Conservation (phyloP, 441 rosid species). For the Erysimum cheiri region DNA sequence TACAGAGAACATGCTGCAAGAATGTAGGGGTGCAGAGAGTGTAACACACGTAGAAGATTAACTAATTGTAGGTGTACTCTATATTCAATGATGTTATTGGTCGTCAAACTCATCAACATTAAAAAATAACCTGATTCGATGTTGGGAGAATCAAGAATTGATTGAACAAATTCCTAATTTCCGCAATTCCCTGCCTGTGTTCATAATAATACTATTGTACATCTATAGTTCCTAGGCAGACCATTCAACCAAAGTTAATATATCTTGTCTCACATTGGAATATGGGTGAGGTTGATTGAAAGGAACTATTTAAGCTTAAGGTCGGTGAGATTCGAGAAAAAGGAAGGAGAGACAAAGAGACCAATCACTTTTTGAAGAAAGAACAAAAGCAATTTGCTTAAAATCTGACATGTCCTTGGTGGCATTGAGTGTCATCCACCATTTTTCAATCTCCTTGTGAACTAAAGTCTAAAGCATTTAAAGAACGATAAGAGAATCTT, state of each 20-base stretch:
- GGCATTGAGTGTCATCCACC: slow-evolving; percentile 39
- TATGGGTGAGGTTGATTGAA: slow-evolving; percentile 28
- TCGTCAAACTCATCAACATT: slow-evolving; percentile 1
- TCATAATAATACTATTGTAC: background rate
- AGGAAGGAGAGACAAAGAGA: slow-evolving; percentile 42
- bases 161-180: background rate
- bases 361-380: slow-evolving; percentile 39
- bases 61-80: background rate
- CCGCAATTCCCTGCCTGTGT: background rate
- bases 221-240: background rate
- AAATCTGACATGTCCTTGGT: slow-evolving; percentile 37
- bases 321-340: slow-evolving; percentile 44
- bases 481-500: slow-evolving; percentile 38
- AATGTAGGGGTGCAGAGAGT: no score
- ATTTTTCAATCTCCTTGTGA: slow-evolving; percentile 19
- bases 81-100: background rate
- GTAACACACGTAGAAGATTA: background rate
- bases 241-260: background rate
- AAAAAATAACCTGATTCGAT: background rate
- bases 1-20: no score
- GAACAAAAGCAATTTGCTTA: slow-evolving; percentile 35
- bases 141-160: background rate
- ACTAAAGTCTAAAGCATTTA: slow-evolving; percentile 27
- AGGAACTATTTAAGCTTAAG: slow-evolving; percentile 20
- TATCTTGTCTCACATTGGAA: slow-evolving; percentile 22